Evolutionary conservation across 2,329 filamentous ascomycete genomes (phyloP), one percentile per base, ranked within the genome.

Genomic region (Apiospora pterosperma): DNA sequence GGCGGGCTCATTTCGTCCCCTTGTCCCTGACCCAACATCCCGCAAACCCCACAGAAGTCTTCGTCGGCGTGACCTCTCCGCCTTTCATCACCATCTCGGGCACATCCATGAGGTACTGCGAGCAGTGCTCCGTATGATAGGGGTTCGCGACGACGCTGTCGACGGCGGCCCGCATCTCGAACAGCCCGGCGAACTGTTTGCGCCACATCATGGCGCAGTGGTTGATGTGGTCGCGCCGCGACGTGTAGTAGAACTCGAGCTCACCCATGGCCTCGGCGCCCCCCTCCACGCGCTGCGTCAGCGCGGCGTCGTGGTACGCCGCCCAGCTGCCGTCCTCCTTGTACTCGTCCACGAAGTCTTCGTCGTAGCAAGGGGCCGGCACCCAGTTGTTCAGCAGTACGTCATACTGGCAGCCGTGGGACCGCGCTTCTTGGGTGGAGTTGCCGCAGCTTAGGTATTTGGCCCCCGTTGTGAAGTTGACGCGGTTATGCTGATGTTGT

Each of bases 71-170:
- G 28, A 21, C 16, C 16, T 55, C 25, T 16, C 44, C 48, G 28
- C 48, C 48, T 8, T 55, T 34, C 7, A 34, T 19, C 7, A 28
- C 28, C 28, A 5, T 55, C 66, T 71, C 39, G 66, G 65, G 31
- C 65, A 66, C 5, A 44, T 73, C 72, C 42, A 72, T 66, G 10
- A 74, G 66, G 59, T 70, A 73, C 64, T 72, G 68, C 2, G 72
- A 69, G 62, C 72, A 73, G 63, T 74, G 72, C 39, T 73, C 69
- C 1, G 71, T 73, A 42, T 74, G 72, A 5, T 67, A 69, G 10
- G 67, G 67, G 34, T 66, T 70, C 2, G 69, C 65, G 12, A 71
- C 65, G 21, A 72, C 62, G 2, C 69, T 68, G 38, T 74, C 72
- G 23, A 71, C 59, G 8, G 60, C 60, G 39, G 28, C 38, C 23